Evolutionary conservation across 2,329 filamentous ascomycete genomes (phyloP).

Genomic region (Talaromyces marneffei): DNA sequence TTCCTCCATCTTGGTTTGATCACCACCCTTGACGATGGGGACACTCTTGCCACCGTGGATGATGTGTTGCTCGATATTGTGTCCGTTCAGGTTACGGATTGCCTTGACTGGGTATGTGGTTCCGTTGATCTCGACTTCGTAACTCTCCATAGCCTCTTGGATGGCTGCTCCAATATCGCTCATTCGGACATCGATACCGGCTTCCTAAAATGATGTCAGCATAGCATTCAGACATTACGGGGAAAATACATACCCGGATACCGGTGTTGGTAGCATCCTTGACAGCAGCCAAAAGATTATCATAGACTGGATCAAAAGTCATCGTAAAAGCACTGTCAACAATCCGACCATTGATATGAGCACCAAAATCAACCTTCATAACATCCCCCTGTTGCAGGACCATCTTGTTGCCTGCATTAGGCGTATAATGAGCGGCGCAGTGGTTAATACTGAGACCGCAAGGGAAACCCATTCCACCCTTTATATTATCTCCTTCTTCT

Average conservation of each 20-base stretch:
- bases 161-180: conserved; percentile 78
- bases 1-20: conserved; percentile 96
- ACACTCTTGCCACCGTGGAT: conserved; percentile 91
- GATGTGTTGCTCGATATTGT: conserved; percentile 81
- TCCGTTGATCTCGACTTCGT: conserved; percentile 78
- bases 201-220: conserved; percentile 50
- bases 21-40: conserved; percentile 82
- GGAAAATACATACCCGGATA: conserved; percentile 49
- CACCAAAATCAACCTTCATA: conserved; percentile 68
- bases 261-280: conserved; percentile 68
- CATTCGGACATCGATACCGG: conserved; percentile 85
- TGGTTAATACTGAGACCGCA: conserved; percentile 79
- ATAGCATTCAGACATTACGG: neutral
- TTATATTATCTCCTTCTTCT: conserved; percentile 69
- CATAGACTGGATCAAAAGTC: conserved; percentile 62
- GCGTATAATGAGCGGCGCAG: conserved; percentile 79
- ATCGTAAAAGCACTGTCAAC: conserved; percentile 68
- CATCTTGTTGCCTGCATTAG: conserved; percentile 79
- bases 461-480: conserved; percentile 80
- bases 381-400: conserved; percentile 61
- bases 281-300: conserved; percentile 60
- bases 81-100: conserved; percentile 81
- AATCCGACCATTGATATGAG: conserved; percentile 65
- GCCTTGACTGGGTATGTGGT: conserved; percentile 73
- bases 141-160: conserved; percentile 90